Evolutionary conservation across 192 early-diverging fungal species (phyloP), one percentile per base, ranked within the genome.

Genomic region (Backusella circina): DNA sequence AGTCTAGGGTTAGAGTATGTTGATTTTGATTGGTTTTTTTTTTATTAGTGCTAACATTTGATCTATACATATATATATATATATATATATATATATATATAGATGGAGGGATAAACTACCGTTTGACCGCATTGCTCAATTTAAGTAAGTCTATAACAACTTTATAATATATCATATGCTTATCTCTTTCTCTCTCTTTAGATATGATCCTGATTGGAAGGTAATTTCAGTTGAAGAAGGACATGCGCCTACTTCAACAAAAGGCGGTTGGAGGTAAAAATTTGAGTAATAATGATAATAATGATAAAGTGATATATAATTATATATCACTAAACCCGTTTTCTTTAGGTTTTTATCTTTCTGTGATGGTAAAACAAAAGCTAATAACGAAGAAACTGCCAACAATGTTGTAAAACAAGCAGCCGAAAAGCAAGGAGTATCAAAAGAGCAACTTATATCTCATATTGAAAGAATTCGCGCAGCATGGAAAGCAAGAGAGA

Each of bases 291-390:
- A 41, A 15, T 13, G 12, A 41, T 41, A 9, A 35, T 35, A 35
- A 35, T 35, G 33, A 35, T 35, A 35, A 35, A 35, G 33, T 35
- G 5, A 35, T 35, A 35, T 5, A 35, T n/a, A n/a, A n/a, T n/a
- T n/a, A 5, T 35, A 35, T 35, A 28, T 32, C 61, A 13, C 8
- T 12, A n/a, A n/a, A n/a, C n/a, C n/a, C n/a, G n/a, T n/a, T 18
- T 26, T 38, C 10, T 1, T n/a, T 64, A 84, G 83, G 69, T 84
- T 84, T 72, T 78, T 84, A 15, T 80, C 82, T 5, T 71, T 85
- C 18, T 81, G 90, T 9, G 88, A 91, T 13, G 88, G 90, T 72
- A 90, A 86, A 67, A 80, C 76, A 16, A 81, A 76, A 13, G 83
- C 87, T 0, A 87, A 90, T 66, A 87, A 91, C 38, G 85, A 88